Evolutionary conservation across 306 rosid genomes (phyloP).

Genomic region (Cicer yamashitae): DNA sequence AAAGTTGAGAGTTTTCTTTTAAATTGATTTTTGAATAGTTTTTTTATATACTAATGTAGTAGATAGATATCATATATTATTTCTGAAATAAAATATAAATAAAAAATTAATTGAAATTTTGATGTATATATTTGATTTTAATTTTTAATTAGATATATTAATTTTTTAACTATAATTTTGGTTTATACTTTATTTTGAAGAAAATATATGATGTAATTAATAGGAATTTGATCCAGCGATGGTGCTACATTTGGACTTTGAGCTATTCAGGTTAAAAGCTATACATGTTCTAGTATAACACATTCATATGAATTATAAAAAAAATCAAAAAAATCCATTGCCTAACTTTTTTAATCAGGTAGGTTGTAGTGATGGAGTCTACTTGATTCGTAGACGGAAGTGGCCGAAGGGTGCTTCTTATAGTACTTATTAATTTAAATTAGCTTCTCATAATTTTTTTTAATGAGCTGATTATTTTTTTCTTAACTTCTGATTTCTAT

Average conservation of each 20-base stretch:
- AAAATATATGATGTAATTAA: not conserved
- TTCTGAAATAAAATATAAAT: too few relatives aligned
- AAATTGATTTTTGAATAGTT: too few relatives aligned
- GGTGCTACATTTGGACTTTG: constrained; percentile 69
- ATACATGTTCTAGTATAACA: not conserved
- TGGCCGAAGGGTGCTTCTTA: constrained; percentile 69
- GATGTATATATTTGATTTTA: too few relatives aligned
- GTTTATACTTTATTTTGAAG: too few relatives aligned
- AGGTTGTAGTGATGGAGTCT: constrained; percentile 68
- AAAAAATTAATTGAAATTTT: too few relatives aligned
- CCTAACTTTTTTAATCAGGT: not conserved
- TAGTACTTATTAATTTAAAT: constrained; percentile 4
- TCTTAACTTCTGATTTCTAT: too few relatives aligned
- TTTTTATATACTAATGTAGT: too few relatives aligned
- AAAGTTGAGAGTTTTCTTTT: not conserved
- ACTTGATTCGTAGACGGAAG: constrained; percentile 68
- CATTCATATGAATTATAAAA: constrained; percentile 1
- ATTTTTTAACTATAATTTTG: too few relatives aligned
- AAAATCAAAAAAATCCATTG: not conserved
- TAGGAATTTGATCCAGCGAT: constrained; percentile 65
- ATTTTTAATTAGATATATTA: too few relatives aligned
- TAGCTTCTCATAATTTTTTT: not conserved
- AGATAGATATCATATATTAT: too few relatives aligned
- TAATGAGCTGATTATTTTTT: too few relatives aligned
- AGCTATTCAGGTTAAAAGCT: constrained; percentile 57